phyloP scores from a whole-genome alignment of 768 basidiomycete genomes.

The Hygrophoropsis aurantiaca region DNA sequence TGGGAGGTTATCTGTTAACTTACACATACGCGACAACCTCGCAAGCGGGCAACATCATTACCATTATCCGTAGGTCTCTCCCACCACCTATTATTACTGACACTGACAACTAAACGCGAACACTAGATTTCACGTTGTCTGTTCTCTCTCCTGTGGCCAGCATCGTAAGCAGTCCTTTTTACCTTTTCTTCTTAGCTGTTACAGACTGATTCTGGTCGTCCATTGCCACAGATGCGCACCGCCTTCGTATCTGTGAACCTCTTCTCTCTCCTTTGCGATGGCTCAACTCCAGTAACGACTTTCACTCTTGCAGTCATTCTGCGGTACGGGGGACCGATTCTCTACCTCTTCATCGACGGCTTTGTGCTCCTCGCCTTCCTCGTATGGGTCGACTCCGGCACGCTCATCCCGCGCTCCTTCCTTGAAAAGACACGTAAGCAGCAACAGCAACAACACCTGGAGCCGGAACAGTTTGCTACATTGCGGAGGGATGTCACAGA shows the following conservation, averaged over 20 bases:
- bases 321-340: constrained; percentile 72
- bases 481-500: constrained; percentile 50
- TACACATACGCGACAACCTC: constrained; percentile 66
- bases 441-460: constrained; percentile 7
- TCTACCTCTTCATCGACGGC: constrained; percentile 65
- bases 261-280: constrained; percentile 72
- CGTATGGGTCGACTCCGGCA: constrained; percentile 73
- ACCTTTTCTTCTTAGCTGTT: no score
- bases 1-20: constrained; percentile 62
- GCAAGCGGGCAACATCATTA: constrained; percentile 48
- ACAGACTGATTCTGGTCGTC: no score
- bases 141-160: constrained; percentile 68
- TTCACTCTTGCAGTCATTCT: constrained; percentile 52
- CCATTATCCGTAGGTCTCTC: constrained; percentile 52
- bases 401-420: constrained; percentile 42
- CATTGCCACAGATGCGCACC: constrained; percentile 53
- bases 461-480: constrained; percentile 12
- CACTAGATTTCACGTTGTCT: constrained; percentile 62
- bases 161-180: constrained; percentile 44
- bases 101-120: no score
- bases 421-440: constrained; percentile 22
- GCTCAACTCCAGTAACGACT: constrained; percentile 43
- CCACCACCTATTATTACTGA: no score
- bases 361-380: constrained; percentile 61
- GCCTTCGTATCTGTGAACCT: constrained; percentile 76